phyloP scores from a whole-genome alignment of 148 eudicot species.

The Rhododendron williamsianum region DNA sequence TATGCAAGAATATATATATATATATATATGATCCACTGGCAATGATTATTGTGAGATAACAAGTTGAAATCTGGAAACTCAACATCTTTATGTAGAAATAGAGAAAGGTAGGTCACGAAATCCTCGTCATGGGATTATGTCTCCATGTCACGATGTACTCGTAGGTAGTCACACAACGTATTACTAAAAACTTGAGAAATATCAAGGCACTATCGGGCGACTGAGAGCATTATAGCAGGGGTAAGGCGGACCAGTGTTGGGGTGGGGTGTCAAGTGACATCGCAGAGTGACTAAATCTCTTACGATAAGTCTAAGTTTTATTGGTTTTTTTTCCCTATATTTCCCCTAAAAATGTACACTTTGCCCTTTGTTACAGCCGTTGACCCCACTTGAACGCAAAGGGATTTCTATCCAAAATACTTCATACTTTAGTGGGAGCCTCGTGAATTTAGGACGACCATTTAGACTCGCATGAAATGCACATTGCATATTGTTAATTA shows the following conservation, averaged over 20 bases:
- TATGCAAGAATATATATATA: no score
- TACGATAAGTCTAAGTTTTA: background rate
- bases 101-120: background rate
- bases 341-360: background rate
- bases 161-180: background rate
- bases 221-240: background rate
- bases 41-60: background rate
- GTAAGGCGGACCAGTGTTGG: background rate
- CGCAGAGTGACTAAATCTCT: background rate
- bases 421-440: background rate
- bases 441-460: background rate
- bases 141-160: background rate
- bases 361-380: background rate
- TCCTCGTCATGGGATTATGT: background rate
- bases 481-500: background rate
- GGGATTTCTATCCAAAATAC: no score
- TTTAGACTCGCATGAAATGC: background rate
- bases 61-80: background rate
- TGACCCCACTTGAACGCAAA: no score
- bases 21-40: background rate
- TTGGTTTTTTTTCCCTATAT: background rate
- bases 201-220: background rate
- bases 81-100: background rate
- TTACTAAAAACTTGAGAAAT: background rate
- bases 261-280: background rate